Percentiles rank a stretch among this genome's conserved stretches.
These are phyloP conservation scores for Chlorella sp. DNA, from an alignment of 139 green algal genomes.

Conservation along the genomic window DNA sequence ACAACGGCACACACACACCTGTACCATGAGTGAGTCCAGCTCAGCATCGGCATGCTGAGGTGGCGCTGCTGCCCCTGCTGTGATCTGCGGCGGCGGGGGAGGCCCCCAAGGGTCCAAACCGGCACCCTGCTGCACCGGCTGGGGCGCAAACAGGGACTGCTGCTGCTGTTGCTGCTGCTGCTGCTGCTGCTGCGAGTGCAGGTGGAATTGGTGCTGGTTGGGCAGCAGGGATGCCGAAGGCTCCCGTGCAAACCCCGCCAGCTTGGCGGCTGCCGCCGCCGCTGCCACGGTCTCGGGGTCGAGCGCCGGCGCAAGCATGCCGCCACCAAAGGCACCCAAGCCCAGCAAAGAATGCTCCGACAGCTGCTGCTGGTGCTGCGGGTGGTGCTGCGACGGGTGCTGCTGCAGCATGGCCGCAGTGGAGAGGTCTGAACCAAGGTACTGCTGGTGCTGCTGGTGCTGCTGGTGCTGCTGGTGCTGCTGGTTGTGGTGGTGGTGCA, in stretches of 20 bases:
- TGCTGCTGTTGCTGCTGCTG: conserved; percentile 5
- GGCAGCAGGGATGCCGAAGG: background rate
- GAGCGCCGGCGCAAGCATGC: background rate
- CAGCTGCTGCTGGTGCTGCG: background rate
- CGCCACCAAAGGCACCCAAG: background rate
- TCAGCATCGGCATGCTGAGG: background rate
- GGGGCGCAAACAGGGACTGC: background rate
- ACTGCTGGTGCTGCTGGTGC: background rate
- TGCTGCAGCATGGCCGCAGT: background rate
- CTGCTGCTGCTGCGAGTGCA: background rate
- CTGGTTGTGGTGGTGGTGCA: background rate
- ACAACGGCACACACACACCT: background rate
- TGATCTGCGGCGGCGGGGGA: background rate
- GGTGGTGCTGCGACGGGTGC: background rate
- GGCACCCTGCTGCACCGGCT: background rate
- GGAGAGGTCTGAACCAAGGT: background rate
- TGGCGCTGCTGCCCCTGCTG: background rate
- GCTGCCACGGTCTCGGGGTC: background rate
- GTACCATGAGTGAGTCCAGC: background rate
- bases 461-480: too few species aligned
- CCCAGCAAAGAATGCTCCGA: background rate
- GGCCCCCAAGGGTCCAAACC: background rate
- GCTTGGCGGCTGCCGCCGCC: background rate
- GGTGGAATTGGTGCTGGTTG: background rate
- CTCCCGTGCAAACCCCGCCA: background rate